These are phyloP conservation scores for Erysimum cheiranthoides DNA, from an alignment of 345 rosid species.

Conservation along the genomic window DNA sequence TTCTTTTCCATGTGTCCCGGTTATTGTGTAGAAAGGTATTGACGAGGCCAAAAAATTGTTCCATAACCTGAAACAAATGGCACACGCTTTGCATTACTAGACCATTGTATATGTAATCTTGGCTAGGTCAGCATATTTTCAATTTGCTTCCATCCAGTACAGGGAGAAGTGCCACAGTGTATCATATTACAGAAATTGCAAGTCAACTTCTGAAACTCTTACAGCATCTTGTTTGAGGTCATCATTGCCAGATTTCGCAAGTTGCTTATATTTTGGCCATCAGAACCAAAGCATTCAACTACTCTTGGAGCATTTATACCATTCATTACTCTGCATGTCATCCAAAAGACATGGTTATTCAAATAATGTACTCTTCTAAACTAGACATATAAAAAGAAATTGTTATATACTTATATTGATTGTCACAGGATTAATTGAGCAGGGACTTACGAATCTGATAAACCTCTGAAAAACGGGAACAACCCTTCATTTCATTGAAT, in stretches of 20 bases:
- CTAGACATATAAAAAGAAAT: not conserved
- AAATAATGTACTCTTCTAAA: constrained; percentile 28
- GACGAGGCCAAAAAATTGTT: constrained; percentile 92
- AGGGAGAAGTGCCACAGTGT: constrained; percentile 1
- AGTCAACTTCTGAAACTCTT: constrained; percentile 43
- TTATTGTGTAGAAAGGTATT: constrained; percentile 87
- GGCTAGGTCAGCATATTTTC: constrained; percentile 22
- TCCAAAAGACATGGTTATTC: constrained; percentile 35
- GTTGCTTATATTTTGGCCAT: constrained; percentile 87
- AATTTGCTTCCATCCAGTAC: constrained; percentile 22
- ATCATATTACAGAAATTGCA: constrained; percentile 10
- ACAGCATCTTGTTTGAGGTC: constrained; percentile 99
- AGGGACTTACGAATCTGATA: constrained; percentile 72
- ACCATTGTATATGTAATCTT: constrained; percentile 28
- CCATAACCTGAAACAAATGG: constrained; percentile 82
- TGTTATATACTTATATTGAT: constrained; percentile 18
- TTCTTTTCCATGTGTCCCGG: constrained; percentile 88
- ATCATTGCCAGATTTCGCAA: constrained; percentile 97
- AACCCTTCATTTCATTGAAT: constrained; percentile 77
- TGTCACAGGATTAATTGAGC: not conserved
- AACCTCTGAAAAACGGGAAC: constrained; percentile 82
- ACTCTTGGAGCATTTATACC: constrained; percentile 98
- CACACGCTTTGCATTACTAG: constrained; percentile 28
- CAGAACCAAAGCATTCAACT: constrained; percentile 93
- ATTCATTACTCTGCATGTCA: constrained; percentile 78